Base-by-base conservation (phyloP, 2,329 filamentous ascomycete genomes). In the Mariannaea elegans region DNA sequence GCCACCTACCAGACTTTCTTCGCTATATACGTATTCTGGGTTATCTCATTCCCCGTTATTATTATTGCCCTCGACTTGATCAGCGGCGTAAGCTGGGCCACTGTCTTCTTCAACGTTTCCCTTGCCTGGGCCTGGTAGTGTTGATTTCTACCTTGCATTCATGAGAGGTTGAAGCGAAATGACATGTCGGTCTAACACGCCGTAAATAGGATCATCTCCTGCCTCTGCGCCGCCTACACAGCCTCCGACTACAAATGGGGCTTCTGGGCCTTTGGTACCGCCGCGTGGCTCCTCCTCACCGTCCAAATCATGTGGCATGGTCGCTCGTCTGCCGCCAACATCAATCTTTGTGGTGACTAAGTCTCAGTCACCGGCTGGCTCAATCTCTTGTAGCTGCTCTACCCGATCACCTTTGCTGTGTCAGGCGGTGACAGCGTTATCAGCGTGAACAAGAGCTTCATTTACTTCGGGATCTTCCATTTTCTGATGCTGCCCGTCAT, bases 11-110 rank as follows among this genome's bases (percentile, higher is more conserved):
- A 86, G 65, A 80, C 86, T 67, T 86, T 85, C 75, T 87, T 78
- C 71, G 77, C 79, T 58, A 83, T 83, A 71, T 86, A 86, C 68
- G 76, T 85, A 71, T 78, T 83, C 76, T 86, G 82, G 82, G 78
- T 80, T 12, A 78, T 86, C 14, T 69, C 77, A 6, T 86, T 82
- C 70, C 82, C 84, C 1, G 71, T 77, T 29, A 64, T 78, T 44
- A 70, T 77, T 42, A 69, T 85, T 24, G 76, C 81, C 2, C 75
- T 85, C 7, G 82, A 83, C 39, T 75, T 86, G 14, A 65, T 83
- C 34, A 81, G 80, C 19, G 82, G 83, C 44, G 73, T 85, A 27
- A 79, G 82, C n/a, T 86, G 84, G 84, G 79, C 84, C 16, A 85
- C 81, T 21, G 84, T 86, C 59, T 36, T 81, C 58, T 84, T 78